Evolutionary conservation across 176 grass and related monocot species (phyloP), one percentile per base, ranked within the genome.

Genomic region (Pontederia paniculata): DNA sequence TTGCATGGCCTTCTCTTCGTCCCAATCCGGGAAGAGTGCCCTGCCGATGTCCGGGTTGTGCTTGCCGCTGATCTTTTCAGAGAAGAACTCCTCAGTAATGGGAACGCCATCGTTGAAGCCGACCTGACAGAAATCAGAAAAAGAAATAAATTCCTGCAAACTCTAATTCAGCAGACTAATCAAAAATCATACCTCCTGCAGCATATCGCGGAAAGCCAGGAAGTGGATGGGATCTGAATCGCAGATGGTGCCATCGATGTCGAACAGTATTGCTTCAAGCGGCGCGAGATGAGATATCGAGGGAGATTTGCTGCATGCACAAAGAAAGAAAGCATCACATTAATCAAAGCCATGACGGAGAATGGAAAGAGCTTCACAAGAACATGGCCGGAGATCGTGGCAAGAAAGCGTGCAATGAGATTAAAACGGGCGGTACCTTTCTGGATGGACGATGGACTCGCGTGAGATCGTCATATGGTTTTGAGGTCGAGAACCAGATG

Each of bases 161-260:
- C 9, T 20, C 21, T 4, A 10, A 21, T 8, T 9, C 1, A 54
- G 52, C 28, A 17, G 43, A 22, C 17, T 19, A 44, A 16, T 1
- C 17, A 12, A 41, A 19, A 41, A 3, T 16, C 11, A 16, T 5
- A 51, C 88, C 84, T 95, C 25, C 63, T 79, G 70, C 25, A 95
- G 77, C 57, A 80, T 64, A 5, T 95, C 78, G 0, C 69, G 81
- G 63, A 82, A 88, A 19, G 89, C 89, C 23, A 50, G 59, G 53
- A 82, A 95, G 62, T 95, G 89, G 69, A 88, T 64, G 10, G 89
- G 89, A 31, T 95, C 89, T 44, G 89, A 95, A 70, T 95, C 89
- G 44, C 69, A 77, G 10, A 95, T 57, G 10, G 89, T 95, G 45
- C 89, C 89, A 52, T 95, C 84, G 25, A 95, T 80, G 70, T 95